Conservation (phyloP, 352 stramenopile genomes). For the Aphanomyces cochlioides region DNA sequence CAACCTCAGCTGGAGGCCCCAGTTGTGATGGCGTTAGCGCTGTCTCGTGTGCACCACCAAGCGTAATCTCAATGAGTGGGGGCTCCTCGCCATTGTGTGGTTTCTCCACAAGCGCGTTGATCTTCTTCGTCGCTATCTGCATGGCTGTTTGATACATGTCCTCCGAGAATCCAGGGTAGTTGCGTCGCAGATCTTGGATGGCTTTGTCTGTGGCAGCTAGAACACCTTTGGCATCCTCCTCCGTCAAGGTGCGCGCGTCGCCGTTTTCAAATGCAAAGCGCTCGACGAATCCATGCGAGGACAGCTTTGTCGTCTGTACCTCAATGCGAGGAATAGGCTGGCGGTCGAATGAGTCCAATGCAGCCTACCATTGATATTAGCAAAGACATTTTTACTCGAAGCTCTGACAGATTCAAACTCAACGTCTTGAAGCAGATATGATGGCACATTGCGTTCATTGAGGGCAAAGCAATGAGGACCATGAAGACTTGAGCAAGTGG, state of each 20-base stretch:
- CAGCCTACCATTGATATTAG: neutral
- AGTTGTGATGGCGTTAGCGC: too few relatives aligned
- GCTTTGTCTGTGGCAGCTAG: too few relatives aligned
- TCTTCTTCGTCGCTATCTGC: neutral
- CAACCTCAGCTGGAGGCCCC: too few relatives aligned
- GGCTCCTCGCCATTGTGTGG: neutral
- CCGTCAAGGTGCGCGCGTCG: too few relatives aligned
- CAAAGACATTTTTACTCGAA: neutral
- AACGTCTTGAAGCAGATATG: constrained; percentile 7
- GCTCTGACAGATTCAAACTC: constrained; percentile 8
- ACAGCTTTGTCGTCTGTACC: neutral
- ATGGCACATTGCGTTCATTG: constrained; percentile 15
- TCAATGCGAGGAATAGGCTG: neutral
- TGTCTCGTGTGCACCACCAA: too few relatives aligned
- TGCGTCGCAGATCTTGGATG: too few relatives aligned
- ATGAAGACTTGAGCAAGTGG: constrained; percentile 7
- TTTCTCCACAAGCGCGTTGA: neutral
- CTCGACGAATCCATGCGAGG: neutral
- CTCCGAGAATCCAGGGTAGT: neutral
- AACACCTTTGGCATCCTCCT: too few relatives aligned
- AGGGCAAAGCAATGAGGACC: constrained; percentile 19
- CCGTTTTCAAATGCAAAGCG: neutral
- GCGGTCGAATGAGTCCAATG: neutral
- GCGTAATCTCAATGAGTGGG: too few relatives aligned
- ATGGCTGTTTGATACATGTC: constrained; percentile 2